Base-by-base conservation (phyloP, 495 filamentous ascomycete species). In the Bacidia gigantensis region DNA sequence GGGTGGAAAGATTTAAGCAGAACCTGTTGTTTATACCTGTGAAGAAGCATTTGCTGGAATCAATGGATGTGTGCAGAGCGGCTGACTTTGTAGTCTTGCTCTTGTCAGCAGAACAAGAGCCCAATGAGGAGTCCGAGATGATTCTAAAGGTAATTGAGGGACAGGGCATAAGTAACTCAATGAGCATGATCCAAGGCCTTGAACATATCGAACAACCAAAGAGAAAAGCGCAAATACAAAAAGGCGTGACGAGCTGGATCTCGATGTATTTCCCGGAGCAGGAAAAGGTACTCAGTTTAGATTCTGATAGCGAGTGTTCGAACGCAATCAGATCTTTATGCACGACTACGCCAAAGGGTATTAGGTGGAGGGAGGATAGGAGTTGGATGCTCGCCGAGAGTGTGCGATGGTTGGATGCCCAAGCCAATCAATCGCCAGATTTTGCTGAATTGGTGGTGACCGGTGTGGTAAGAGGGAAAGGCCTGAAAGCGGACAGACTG, bases 381-480 rank as follows among this genome's bases (percentile, higher is more conserved):
- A 90, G 87, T 57, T 98, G 90, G 84, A 86, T 98, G 82, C 70
- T 94, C 22, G 79, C 89, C 7, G 90, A 98, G 56, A 77, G 87
- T 48, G 74, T 95, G 18, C 64, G 76, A 60, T 92, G 84, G 78
- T 72, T 75, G 11, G 72, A 75, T 10, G 68, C 66, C 3, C 75
- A 72, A 25, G 57, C 62, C 2, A 69, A 72, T 2, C 2, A 24
- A 23, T 49, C 61, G 3, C 65, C 69, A 35, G 64, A 64, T 14
- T 66, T 69, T 23, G 70, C 70, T 29, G 72, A 79, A 45, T 81
- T 87, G 11, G 67, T 87, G 18, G 51, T 98, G n/a, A 90, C 87
- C 1, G 92, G 93, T 55, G 77, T 92, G 3, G 78, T 96, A 29
- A 78, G 92, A 58, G 92, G 92, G 18, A 85, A 80, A 63, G 83